Evolutionary conservation across 75 land plant species (phyloP).

Genomic region (Sequoiadendron giganteum): DNA sequence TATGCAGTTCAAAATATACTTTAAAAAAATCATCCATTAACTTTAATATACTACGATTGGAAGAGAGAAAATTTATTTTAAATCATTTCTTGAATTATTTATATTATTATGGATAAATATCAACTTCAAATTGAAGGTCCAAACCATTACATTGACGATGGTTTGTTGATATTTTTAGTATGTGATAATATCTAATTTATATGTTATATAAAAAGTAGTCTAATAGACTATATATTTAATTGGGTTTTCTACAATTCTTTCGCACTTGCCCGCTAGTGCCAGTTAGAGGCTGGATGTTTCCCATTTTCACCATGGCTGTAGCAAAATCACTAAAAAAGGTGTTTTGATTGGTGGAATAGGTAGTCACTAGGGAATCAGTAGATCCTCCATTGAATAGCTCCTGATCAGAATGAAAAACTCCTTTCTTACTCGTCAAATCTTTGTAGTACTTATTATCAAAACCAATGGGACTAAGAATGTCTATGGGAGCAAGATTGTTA

Average conservation of each 20-base stretch:
- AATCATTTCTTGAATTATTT: too few species aligned
- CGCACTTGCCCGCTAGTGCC: slow-evolving; percentile 13
- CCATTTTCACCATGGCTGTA: slow-evolving; percentile 18
- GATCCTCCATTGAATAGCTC: slow-evolving; percentile 15
- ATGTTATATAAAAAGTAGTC: too few species aligned
- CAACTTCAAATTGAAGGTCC: too few species aligned
- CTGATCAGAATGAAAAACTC: slow-evolving; percentile 38
- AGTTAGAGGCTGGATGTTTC: slow-evolving; percentile 14
- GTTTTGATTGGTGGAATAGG: not conserved
- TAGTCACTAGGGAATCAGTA: slow-evolving; percentile 4
- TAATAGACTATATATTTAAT: not conserved
- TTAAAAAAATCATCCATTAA: too few species aligned
- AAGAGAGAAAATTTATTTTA: too few species aligned
- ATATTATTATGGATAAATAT: too few species aligned
- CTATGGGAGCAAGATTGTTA: slow-evolving; percentile 18
- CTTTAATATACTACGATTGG: too few species aligned
- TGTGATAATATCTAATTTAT: too few species aligned
- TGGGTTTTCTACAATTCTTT: not conserved
- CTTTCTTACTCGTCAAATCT: slow-evolving; percentile 18
- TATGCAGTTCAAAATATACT: too few species aligned
- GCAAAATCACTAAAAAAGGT: slow-evolving; percentile 18
- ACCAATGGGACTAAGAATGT: slow-evolving; percentile 17
- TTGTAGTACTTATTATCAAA: slow-evolving; percentile 37
- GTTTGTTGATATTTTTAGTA: too few species aligned
- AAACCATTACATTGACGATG: too few species aligned